Evolutionary conservation across 345 rosid species (phyloP), one percentile per base, ranked within the genome.

Genomic region (Orychophragmus violaceus): DNA sequence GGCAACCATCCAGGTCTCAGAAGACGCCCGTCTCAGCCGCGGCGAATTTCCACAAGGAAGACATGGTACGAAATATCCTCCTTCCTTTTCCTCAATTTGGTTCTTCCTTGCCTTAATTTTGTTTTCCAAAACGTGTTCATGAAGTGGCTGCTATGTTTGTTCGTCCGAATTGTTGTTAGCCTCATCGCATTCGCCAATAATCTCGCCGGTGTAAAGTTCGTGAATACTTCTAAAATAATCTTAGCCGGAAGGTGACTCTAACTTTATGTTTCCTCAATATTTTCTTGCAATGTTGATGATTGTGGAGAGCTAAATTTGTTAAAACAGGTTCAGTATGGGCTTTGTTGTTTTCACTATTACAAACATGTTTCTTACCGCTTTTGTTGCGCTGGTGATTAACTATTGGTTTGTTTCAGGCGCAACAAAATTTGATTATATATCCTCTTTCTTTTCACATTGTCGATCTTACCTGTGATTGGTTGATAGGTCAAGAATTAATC

Each of bases 171-270:
- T 52, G 77, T 84, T 49, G 95, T 88, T 32, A 85, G 95, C 76
- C 82, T 88, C 9, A 61, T 93, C 50, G 98, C 96, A 5, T 93
- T 93, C 78, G 70, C 74, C 53, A 85, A 78, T 59, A 93, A 93
- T 74, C 94, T 93, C 35, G 88, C 98, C 4, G 97, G 98, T 2
- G 28, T 82, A 1, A 90, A 93, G 82, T 90, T 93, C 51, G 92
- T 93, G 36, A 22, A 90, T 62, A 93, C 98, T 55, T 90, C 97
- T 60, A 84, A 90, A 62, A 84, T 90, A 96, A 93, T 93, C 96
- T 52, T 90, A 25, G 53, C 69, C 0, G 24, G 44, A 21, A 88
- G 89, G 98, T 93, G 41, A 51, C n/a, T n/a, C 7, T 42, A 21
- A 16, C 8, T 16, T 16, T 25, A 4, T 25, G 19, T 36, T n/a